Conservation (phyloP, 192 early-diverging fungal species). For the Geranomyces michiganensis region DNA sequence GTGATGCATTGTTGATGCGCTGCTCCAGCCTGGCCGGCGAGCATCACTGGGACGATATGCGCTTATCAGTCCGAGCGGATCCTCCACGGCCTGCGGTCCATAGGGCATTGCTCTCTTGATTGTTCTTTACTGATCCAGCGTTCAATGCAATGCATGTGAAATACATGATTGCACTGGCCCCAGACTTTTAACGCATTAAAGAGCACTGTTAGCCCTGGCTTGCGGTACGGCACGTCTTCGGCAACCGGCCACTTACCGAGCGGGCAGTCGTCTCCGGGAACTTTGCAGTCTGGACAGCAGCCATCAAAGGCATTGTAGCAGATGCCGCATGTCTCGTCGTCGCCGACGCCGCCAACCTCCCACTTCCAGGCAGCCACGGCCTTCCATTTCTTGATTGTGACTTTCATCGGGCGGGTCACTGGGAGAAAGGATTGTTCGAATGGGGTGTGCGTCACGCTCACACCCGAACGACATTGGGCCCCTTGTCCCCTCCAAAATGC, state of each 20-base stretch:
- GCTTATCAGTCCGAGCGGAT: conserved; percentile 20
- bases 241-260: conserved; percentile 59
- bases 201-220: too few relatives aligned
- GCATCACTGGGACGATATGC: neutral
- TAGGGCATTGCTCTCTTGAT: conserved; percentile 79
- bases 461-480: too few relatives aligned
- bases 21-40: too few relatives aligned
- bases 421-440: neutral
- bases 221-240: neutral
- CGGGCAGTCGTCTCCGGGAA: conserved; percentile 87
- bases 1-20: too few relatives aligned
- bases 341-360: conserved; percentile 71
- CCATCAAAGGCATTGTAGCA: conserved; percentile 85
- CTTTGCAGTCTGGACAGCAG: conserved; percentile 81
- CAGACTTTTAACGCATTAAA: conserved; percentile 58
- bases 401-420: neutral
- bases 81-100: conserved; percentile 81
- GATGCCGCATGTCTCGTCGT: conserved; percentile 91
- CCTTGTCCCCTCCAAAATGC: too few relatives aligned
- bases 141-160: conserved; percentile 91
- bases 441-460: too few relatives aligned
- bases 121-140: conserved; percentile 56
- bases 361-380: conserved; percentile 88
- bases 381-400: conserved; percentile 57
- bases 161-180: conserved; percentile 90